Evolutionary conservation across 495 filamentous ascomycete species (phyloP).

Genomic region (Xylaria castorea): DNA sequence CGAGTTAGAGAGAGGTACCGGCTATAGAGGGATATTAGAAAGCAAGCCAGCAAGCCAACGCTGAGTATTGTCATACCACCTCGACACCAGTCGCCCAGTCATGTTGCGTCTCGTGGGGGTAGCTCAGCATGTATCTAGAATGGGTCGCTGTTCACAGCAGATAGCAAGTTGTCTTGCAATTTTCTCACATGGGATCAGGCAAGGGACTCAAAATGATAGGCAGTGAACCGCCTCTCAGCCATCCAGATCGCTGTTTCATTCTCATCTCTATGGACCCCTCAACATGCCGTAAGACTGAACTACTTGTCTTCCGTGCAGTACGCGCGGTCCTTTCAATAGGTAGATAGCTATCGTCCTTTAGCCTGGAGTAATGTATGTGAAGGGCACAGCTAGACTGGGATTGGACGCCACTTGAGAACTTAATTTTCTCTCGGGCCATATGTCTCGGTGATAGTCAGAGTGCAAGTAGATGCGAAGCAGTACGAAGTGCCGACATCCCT

Average conservation of each 20-base stretch:
- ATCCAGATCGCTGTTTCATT: background rate
- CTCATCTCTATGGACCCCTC: background rate
- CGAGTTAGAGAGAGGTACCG: background rate
- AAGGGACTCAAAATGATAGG: background rate
- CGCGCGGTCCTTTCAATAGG: background rate
- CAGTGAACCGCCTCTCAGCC: background rate
- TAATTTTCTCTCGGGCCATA: background rate
- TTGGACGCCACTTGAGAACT: conserved; percentile 7
- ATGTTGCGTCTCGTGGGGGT: background rate
- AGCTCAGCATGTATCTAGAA: conserved; percentile 14
- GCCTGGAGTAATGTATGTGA: background rate
- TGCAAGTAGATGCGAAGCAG: conserved; percentile 6
- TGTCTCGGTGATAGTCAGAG: background rate
- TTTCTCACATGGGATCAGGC: background rate
- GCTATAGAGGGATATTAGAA: background rate
- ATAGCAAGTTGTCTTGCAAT: background rate
- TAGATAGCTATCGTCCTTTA: background rate
- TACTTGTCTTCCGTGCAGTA: background rate
- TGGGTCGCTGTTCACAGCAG: background rate
- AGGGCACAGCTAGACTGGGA: background rate
- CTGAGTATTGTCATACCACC: conserved; percentile 3
- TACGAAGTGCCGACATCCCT: background rate
- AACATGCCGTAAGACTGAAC: background rate
- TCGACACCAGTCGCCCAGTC: background rate
- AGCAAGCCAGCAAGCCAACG: conserved; percentile 2